These are phyloP conservation scores for Colletotrichum sp. DNA, from an alignment of 2,329 filamentous ascomycete genomes.

Conservation along the genomic window DNA sequence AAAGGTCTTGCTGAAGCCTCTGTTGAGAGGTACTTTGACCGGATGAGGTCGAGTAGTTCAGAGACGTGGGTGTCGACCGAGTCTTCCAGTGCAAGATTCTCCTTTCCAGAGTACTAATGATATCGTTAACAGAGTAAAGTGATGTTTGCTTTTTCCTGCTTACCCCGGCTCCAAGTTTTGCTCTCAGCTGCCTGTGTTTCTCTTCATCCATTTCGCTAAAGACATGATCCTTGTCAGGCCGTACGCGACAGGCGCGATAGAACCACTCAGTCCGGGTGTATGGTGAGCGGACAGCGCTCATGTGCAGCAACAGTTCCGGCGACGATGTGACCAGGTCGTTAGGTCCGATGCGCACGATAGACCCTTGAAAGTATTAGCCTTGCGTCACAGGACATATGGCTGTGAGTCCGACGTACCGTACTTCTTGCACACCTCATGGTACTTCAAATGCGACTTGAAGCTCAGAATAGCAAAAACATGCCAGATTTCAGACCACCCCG, in stretches of 20 bases:
- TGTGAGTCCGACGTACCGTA: neutral
- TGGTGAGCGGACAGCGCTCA: constrained; percentile 37
- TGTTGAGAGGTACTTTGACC: constrained; percentile 45
- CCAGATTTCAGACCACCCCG: constrained; percentile 6
- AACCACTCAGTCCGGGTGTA: constrained; percentile 38
- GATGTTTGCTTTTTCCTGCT: neutral
- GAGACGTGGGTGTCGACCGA: constrained; percentile 48
- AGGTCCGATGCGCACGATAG: constrained; percentile 45
- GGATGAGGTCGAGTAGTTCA: constrained; percentile 50
- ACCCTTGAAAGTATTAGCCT: constrained; percentile 23
- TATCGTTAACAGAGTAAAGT: neutral
- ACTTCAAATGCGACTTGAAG: constrained; percentile 17
- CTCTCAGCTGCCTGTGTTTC: constrained; percentile 40
- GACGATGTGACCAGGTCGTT: constrained; percentile 45
- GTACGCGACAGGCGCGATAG: constrained; percentile 40
- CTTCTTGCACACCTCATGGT: constrained; percentile 8
- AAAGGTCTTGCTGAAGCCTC: constrained; percentile 34
- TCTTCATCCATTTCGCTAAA: constrained; percentile 38
- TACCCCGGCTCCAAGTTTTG: constrained; percentile 45
- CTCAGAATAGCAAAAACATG: constrained; percentile 4
- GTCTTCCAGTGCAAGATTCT: constrained; percentile 46
- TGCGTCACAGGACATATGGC: too few species aligned
- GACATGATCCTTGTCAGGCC: constrained; percentile 39
- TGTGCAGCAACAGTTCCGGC: constrained; percentile 35
- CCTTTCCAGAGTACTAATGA: constrained; percentile 49